These are phyloP conservation scores for Rhodamnia argentea DNA, from an alignment of 345 rosid genomes.

Conservation along the genomic window DNA sequence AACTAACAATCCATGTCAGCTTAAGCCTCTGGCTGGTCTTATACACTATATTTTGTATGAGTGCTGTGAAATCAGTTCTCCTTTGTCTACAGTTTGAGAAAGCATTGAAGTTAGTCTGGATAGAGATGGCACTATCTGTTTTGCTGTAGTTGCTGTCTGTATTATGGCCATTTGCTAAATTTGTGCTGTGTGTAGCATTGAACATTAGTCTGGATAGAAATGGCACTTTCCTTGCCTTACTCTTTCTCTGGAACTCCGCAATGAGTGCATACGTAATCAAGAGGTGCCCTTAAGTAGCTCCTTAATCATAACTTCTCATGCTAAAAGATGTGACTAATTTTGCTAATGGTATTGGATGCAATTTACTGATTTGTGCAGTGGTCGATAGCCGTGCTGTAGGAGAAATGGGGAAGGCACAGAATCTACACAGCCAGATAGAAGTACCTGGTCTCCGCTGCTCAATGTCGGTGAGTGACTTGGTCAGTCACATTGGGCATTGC, in stretches of 20 bases:
- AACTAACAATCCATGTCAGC: neutral
- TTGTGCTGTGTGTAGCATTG: neutral
- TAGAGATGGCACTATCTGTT: neutral
- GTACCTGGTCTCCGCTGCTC: constrained; percentile 42
- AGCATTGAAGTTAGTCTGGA: neutral
- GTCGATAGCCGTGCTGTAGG: constrained; percentile 27
- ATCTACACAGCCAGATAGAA: constrained; percentile 21
- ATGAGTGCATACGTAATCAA: neutral
- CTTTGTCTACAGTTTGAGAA: neutral
- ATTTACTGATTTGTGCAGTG: constrained; percentile 11
- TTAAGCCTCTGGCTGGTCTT: neutral
- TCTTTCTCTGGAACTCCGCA: neutral
- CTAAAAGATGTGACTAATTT: neutral
- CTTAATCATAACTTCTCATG: neutral
- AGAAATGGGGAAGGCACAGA: constrained; percentile 22
- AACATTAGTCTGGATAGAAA: neutral
- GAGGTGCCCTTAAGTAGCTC: neutral
- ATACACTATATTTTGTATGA: neutral
- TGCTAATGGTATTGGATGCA: neutral
- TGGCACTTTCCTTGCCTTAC: neutral
- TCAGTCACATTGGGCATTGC: constrained; percentile 50
- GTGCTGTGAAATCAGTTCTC: neutral
- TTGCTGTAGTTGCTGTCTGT: neutral
- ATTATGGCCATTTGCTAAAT: neutral
- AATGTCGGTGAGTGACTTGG: constrained; percentile 41